These are phyloP conservation scores for Sporothrix pseudoabietina DNA, from an alignment of 2,329 filamentous ascomycete species.

Conservation along the genomic window DNA sequence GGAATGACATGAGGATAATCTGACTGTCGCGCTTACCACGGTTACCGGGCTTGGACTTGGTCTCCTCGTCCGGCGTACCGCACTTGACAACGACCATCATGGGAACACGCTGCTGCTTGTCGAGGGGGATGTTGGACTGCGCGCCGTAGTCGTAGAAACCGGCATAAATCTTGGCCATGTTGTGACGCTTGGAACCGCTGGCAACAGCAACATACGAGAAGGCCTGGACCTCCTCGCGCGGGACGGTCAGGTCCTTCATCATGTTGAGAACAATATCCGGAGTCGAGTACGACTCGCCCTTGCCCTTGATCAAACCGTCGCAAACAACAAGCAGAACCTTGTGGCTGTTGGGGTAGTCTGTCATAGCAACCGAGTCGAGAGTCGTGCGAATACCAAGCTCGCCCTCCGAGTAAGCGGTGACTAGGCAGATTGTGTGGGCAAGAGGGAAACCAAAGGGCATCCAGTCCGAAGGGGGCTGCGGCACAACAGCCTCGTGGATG, in stretches of 20 bases:
- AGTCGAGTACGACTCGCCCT: slow-evolving; percentile 82
- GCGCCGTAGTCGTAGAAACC: slow-evolving; percentile 97
- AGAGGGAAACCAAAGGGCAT: slow-evolving; percentile 95
- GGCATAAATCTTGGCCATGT: slow-evolving; percentile 98
- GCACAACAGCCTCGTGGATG: slow-evolving; percentile 92
- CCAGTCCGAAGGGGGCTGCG: slow-evolving; percentile 94
- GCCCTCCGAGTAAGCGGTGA: slow-evolving; percentile 96
- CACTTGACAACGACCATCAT: slow-evolving; percentile 98
- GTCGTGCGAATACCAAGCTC: slow-evolving; percentile 90
- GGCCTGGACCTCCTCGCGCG: slow-evolving; percentile 78
- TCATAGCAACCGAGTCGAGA: slow-evolving; percentile 92
- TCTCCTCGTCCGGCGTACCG: slow-evolving; percentile 84
- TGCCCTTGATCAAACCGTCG: slow-evolving; percentile 95
- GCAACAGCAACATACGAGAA: slow-evolving; percentile 97
- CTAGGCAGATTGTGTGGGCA: slow-evolving; percentile 89
- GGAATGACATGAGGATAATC: slow-evolving; percentile 98
- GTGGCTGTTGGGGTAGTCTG: slow-evolving; percentile 98
- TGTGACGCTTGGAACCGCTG: slow-evolving; percentile 94
- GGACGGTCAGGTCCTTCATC: slow-evolving; percentile 87
- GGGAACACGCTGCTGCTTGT: slow-evolving; percentile 94
- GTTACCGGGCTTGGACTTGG: slow-evolving; percentile 87
- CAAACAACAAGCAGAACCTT: slow-evolving; percentile 96
- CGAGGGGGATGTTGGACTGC: slow-evolving; percentile 73
- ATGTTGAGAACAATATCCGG: slow-evolving; percentile 88
- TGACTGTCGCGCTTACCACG: slow-evolving; percentile 98